Evolutionary conservation across 371 early-diverging fungal species (phyloP).

Genomic region (Syncephalis plumigaleata): DNA sequence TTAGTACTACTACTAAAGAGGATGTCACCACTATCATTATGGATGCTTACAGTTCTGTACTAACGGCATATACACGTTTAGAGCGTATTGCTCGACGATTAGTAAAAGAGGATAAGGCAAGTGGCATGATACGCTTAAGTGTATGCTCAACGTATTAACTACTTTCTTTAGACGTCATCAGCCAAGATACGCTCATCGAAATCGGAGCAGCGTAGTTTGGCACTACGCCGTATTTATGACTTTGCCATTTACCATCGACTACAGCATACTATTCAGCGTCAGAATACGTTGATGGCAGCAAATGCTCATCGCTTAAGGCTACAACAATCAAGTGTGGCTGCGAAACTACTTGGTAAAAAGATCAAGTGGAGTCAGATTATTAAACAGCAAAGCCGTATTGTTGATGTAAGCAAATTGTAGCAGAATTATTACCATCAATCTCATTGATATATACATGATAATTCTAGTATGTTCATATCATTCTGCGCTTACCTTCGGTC

Average conservation of each 20-base stretch:
- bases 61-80: slow-evolving; percentile 36
- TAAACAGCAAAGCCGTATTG: slow-evolving; percentile 38
- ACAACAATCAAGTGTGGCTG: slow-evolving; percentile 7
- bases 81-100: slow-evolving; percentile 36
- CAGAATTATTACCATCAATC: no score
- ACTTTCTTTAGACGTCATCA: slow-evolving; percentile 22
- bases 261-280: slow-evolving; percentile 30
- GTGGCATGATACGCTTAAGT: no score
- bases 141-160: no score
- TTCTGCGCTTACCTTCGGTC: no score
- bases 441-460: no score
- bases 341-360: slow-evolving; percentile 8
- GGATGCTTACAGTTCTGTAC: slow-evolving; percentile 24
- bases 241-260: slow-evolving; percentile 35
- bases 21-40: slow-evolving; percentile 7
- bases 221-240: slow-evolving; percentile 29
- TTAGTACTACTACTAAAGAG: no score
- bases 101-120: slow-evolving; percentile 38
- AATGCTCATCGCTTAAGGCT: slow-evolving; percentile 13
- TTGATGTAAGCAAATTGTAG: slow-evolving; percentile 25
- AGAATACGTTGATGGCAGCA: slow-evolving; percentile 20
- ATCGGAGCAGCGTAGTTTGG: slow-evolving; percentile 36
- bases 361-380: slow-evolving; percentile 37
- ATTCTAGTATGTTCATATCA: no score
- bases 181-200: slow-evolving; percentile 55